Evolutionary conservation across 2,329 filamentous ascomycete genomes (phyloP).

Genomic region (Fusarium camptoceras): DNA sequence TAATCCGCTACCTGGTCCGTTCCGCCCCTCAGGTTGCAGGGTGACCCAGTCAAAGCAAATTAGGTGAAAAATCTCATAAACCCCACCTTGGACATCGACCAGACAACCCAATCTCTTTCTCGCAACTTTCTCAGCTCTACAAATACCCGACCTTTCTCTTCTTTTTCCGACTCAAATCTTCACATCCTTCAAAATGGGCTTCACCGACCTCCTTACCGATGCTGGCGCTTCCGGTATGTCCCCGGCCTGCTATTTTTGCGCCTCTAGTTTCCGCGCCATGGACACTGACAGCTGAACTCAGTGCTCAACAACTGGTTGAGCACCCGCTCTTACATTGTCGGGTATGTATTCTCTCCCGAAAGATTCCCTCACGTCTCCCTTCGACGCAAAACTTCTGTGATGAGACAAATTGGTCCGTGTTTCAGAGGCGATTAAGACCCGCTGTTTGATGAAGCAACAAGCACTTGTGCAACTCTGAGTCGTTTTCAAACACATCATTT

Average conservation of each 20-base stretch:
- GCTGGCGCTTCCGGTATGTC: slow-evolving; percentile 66
- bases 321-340: slow-evolving; percentile 84
- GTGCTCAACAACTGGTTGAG: slow-evolving; percentile 79
- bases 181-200: slow-evolving; percentile 69
- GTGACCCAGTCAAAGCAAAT: slow-evolving; percentile 44
- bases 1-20: slow-evolving; percentile 16
- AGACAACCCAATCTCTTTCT: slow-evolving; percentile 53
- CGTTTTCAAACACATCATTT: slow-evolving; percentile 31
- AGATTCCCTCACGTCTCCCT: not conserved
- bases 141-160: slow-evolving; percentile 45
- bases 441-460: slow-evolving; percentile 81
- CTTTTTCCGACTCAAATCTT: slow-evolving; percentile 40
- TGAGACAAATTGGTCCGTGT: slow-evolving; percentile 96
- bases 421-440: slow-evolving; percentile 95
- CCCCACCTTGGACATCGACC: slow-evolving; percentile 56
- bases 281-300: slow-evolving; percentile 56
- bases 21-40: slow-evolving; percentile 21
- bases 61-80: slow-evolving; percentile 56
- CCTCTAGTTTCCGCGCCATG: slow-evolving; percentile 44
- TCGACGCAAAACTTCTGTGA: slow-evolving; percentile 57
- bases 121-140: slow-evolving; percentile 47
- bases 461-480: slow-evolving; percentile 82
- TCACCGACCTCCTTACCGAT: slow-evolving; percentile 75
- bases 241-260: slow-evolving; percentile 43
- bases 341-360: slow-evolving; percentile 67